phyloP scores from a whole-genome alignment of 805 yeast genomes.

The Candida dendrica region DNA sequence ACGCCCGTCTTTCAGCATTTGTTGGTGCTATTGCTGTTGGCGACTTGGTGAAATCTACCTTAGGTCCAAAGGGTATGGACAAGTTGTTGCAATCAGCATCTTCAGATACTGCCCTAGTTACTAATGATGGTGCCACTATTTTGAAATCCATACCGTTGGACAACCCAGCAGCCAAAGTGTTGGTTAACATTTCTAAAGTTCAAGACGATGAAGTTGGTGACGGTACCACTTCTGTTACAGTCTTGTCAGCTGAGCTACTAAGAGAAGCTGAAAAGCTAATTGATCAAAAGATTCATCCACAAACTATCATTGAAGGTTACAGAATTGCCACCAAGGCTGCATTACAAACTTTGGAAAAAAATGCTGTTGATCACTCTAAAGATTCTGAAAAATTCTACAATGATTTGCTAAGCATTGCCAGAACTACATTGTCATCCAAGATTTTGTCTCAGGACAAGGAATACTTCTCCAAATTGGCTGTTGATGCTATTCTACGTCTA shows the following conservation, averaged over 20 bases:
- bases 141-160: conserved; percentile 89
- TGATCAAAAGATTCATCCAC: conserved; percentile 93
- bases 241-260: conserved; percentile 81
- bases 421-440: conserved; percentile 89
- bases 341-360: conserved; percentile 62
- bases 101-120: conserved; percentile 70
- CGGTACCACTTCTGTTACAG: conserved; percentile 96
- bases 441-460: conserved; percentile 93
- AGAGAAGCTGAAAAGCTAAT: conserved; percentile 92
- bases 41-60: conserved; percentile 85
- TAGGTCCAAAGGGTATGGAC: conserved; percentile 99
- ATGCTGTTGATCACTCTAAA: conserved; percentile 75
- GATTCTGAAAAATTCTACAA: conserved; percentile 59
- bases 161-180: conserved; percentile 94
- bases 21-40: conserved; percentile 99
- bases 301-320: conserved; percentile 93
- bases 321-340: conserved; percentile 88
- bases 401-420: conserved; percentile 83
- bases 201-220: conserved; percentile 99
- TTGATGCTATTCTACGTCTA: conserved; percentile 85
- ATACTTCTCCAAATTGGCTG: conserved; percentile 82
- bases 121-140: conserved; percentile 98
- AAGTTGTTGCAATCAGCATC: conserved; percentile 84
- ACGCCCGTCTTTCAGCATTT: conserved; percentile 94
- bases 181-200: conserved; percentile 90